Evolutionary conservation across 1,139 yeast genomes (phyloP), one percentile per base, ranked within the genome.

Genomic region (Blastobotrys ciferrii): DNA sequence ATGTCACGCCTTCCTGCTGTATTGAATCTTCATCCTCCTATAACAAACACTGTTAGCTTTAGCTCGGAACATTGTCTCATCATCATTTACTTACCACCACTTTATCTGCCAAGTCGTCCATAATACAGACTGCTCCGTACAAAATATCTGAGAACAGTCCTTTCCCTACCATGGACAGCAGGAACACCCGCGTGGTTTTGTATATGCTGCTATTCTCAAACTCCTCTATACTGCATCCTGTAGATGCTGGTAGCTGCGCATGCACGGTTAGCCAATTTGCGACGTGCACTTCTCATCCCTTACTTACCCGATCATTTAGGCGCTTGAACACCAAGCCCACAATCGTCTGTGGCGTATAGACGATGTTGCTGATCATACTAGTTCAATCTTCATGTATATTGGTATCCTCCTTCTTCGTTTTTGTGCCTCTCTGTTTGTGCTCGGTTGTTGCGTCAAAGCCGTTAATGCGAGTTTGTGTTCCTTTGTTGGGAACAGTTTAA

Each of bases 191-290:
- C 13, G 57, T 50, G 15, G 58, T 52, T 32, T 46, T 52, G 48
- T 52, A 59, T 14, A 59, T 45, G 19, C 48, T 56, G 35, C 61
- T 61, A 14, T 51, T 47, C 15, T 58, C 59, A 13, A 60, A 56
- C 43, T 64, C 67, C 15, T 56, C 58, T 12, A 60, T 54, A 11
- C 58, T 51, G 17, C 53, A 48, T 25, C 62, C 62, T 4, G 63
- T 55, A 17, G 49, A 46, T 39, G 53, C 53, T 12, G 67, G 67
- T 17, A 64, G 55, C 65, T 62, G 44, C 13, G 33, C 5, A 9
- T 9, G 5, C 5, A 9, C 28, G 5, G 28, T 23, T 5, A 23
- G 28, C 28, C 5, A 23, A 23, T 23, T 9, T 23, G 28, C 28
- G 9, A 9, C 28, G 5, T 23, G 5, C 9, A 9, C 28, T 9